Percentiles rank a stretch among this genome's conserved stretches.
Evolutionary conservation across 306 rosid species (phyloP).

Genomic region (Trifolium subterraneum): DNA sequence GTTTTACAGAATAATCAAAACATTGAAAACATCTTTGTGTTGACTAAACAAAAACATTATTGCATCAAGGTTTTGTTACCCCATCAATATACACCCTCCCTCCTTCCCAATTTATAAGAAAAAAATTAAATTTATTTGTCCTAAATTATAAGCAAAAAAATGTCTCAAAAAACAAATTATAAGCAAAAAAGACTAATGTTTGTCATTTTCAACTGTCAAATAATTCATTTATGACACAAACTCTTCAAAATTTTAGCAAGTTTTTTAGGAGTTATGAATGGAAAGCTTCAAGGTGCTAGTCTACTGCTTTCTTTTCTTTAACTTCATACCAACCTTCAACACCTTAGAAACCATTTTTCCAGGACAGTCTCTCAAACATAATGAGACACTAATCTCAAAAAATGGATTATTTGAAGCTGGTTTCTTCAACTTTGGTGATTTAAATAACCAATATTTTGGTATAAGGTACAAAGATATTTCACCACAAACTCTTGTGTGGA

Average conservation of each 20-base stretch:
- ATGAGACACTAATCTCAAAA: constrained; percentile 38
- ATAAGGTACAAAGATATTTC: constrained; percentile 41
- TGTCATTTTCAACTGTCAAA: neutral
- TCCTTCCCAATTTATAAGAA: neutral
- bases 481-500: constrained; percentile 46
- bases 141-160: no score
- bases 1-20: neutral
- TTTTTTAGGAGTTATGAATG: no score
- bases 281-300: constrained; percentile 27
- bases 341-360: constrained; percentile 29
- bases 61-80: neutral
- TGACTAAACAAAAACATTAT: neutral
- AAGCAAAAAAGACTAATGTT: no score
- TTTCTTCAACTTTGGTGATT: constrained; percentile 41
- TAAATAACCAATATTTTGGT: constrained; percentile 38
- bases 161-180: no score
- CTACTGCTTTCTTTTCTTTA: constrained; percentile 18
- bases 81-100: neutral
- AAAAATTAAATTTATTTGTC: no score
- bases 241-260: neutral
- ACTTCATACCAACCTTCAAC: constrained; percentile 28
- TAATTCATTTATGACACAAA: neutral
- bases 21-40: neutral
- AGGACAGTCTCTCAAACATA: constrained; percentile 30
- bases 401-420: constrained; percentile 39